These are phyloP conservation scores for Discostella stelligeroides DNA, from an alignment of 108 stramenopile genomes.

Conservation along the genomic window DNA sequence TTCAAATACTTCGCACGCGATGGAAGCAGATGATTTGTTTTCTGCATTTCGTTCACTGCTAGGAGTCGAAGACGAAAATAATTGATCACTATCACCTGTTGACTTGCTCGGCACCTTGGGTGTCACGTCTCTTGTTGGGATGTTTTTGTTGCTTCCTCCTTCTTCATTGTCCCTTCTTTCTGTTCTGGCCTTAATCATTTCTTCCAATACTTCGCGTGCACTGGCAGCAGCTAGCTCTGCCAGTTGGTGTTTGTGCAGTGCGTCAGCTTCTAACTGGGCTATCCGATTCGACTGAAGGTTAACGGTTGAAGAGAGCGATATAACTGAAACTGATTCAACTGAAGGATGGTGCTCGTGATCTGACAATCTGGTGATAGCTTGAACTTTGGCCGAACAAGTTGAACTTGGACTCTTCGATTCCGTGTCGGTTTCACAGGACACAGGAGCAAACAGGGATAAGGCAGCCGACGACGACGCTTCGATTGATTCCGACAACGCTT, in stretches of 20 bases:
- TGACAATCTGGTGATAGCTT: not conserved
- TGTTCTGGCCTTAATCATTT: constrained; percentile 20
- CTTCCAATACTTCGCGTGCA: constrained; percentile 32
- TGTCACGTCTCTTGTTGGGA: not conserved
- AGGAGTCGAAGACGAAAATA: constrained; percentile 12
- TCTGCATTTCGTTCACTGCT: not conserved
- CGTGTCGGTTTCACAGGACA: not conserved
- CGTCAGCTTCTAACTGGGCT: constrained; percentile 33
- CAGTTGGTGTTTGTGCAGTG: constrained; percentile 34
- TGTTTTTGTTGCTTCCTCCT: not conserved
- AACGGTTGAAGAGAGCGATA: constrained; percentile 12
- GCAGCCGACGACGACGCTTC: not conserved
- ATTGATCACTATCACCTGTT: not conserved
- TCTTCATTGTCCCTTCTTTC: constrained; percentile 5
- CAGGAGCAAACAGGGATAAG: not conserved
- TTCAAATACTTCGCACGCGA: too few species aligned
- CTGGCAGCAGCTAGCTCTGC: constrained; percentile 25
- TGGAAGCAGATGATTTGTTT: too few species aligned
- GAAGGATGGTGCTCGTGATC: not conserved
- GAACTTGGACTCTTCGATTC: not conserved
- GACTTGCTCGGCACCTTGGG: not conserved
- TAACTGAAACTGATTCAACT: not conserved
- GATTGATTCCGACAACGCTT: not conserved
- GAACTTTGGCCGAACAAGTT: not conserved
- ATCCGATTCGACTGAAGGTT: constrained; percentile 7